Evolutionary conservation across 73 alveolate species (phyloP).

Genomic region (Uronychia binucleata): DNA sequence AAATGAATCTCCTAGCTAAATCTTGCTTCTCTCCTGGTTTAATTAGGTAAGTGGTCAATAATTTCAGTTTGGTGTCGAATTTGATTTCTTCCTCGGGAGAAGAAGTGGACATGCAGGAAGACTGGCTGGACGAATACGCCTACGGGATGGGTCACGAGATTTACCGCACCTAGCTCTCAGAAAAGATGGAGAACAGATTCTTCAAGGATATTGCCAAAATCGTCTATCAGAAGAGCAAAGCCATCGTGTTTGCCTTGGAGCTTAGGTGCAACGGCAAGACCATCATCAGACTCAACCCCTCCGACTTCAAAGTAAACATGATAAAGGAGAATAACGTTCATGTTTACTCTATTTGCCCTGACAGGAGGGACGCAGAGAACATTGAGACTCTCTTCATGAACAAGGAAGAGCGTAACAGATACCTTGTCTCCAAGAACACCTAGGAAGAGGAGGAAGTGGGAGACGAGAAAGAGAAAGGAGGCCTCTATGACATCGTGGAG

Average conservation of each 20-base stretch:
- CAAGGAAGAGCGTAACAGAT: constrained; percentile 53
- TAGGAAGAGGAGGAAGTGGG: constrained; percentile 25
- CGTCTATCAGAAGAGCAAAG: constrained; percentile 73
- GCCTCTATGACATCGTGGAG: not conserved
- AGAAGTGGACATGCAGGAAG: constrained; percentile 49
- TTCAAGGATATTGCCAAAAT: constrained; percentile 72
- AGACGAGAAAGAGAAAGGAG: constrained; percentile 40
- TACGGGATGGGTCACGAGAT: constrained; percentile 90
- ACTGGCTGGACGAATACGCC: constrained; percentile 82
- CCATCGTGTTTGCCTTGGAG: constrained; percentile 86
- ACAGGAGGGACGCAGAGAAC: constrained; percentile 51
- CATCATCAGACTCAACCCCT: constrained; percentile 82
- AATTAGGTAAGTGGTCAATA: constrained; percentile 15
- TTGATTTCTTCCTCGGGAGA: constrained; percentile 63
- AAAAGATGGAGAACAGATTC: constrained; percentile 54
- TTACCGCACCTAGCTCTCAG: constrained; percentile 63
- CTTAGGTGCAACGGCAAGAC: constrained; percentile 78
- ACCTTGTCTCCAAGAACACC: constrained; percentile 32
- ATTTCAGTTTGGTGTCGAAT: constrained; percentile 57
- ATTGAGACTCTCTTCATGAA: constrained; percentile 62
- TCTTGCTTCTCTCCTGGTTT: constrained; percentile 89
- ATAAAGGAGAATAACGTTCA: constrained; percentile 50
- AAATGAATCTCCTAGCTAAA: constrained; percentile 90
- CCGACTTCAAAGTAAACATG: constrained; percentile 51
- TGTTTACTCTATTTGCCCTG: constrained; percentile 66